Conservation (phyloP, 176 grass and related monocot species). For the Aegilops speltoides region DNA sequence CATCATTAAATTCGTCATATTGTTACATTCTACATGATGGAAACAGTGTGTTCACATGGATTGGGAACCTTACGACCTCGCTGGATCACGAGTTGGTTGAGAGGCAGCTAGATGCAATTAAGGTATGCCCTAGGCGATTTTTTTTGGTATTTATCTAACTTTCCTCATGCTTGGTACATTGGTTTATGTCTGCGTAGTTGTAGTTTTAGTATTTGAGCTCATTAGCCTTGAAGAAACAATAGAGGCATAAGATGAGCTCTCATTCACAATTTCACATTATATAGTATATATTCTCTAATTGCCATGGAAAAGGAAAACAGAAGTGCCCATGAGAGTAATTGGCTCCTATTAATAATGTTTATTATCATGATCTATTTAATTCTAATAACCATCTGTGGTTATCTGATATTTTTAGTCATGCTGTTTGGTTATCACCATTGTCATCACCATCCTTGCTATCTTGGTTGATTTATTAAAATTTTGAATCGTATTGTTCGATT, state of each 20-base stretch:
- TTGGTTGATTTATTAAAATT: not conserved
- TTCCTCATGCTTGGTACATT: slow-evolving; percentile 6
- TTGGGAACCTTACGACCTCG: slow-evolving; percentile 60
- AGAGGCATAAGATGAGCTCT: not conserved
- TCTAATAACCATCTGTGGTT: not conserved
- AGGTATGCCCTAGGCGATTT: slow-evolving; percentile 46
- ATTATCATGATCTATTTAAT: not conserved
- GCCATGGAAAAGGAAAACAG: not conserved
- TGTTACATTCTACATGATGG: slow-evolving; percentile 83
- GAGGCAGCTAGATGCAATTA: slow-evolving; percentile 92
- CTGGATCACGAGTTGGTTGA: slow-evolving; percentile 88
- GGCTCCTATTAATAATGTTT: not conserved
- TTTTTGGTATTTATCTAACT: not conserved
- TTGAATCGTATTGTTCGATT: not conserved
- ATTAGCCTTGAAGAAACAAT: not conserved
- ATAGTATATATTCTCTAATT: not conserved
- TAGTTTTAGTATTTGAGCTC: not conserved
- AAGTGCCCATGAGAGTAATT: not conserved
- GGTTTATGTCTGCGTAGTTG: not conserved
- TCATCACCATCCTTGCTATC: not conserved
- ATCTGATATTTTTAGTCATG: not conserved
- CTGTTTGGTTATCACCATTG: not conserved
- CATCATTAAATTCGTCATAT: slow-evolving; percentile 94
- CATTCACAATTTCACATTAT: not conserved
- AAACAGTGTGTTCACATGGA: slow-evolving; percentile 87